Conservation (phyloP, 2,329 filamentous ascomycete genomes). For the Saccharata proteae region DNA sequence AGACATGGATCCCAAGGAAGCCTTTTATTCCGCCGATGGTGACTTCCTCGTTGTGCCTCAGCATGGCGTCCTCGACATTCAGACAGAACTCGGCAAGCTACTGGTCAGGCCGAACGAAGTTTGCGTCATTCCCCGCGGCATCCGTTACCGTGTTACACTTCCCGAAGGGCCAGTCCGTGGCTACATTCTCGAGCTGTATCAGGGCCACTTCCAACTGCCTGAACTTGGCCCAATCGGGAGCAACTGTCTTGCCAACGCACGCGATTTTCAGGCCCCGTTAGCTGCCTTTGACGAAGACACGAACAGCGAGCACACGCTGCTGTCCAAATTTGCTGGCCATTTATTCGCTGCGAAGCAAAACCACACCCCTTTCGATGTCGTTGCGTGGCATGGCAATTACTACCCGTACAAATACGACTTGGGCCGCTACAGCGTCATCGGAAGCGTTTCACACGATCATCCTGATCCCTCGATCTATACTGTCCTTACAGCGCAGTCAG, state of each 20-base stretch:
- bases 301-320: conserved; percentile 43
- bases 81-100: conserved; percentile 54
- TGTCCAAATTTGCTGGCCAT: conserved; percentile 50
- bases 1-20: conserved; percentile 61
- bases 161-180: conserved; percentile 50
- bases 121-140: conserved; percentile 52
- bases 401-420: conserved; percentile 48
- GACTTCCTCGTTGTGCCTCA: conserved; percentile 56
- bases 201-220: conserved; percentile 51
- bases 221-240: conserved; percentile 56
- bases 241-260: conserved; percentile 51
- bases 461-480: conserved; percentile 56
- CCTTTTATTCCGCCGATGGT: conserved; percentile 72
- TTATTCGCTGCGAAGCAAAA: conserved; percentile 49
- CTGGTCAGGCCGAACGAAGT: conserved; percentile 58
- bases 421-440: conserved; percentile 46
- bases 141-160: conserved; percentile 49
- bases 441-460: conserved; percentile 49
- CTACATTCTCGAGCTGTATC: conserved; percentile 56
- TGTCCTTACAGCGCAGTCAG: conserved; percentile 51
- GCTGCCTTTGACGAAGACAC: conserved; percentile 46
- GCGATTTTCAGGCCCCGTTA: conserved; percentile 53
- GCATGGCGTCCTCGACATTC: conserved; percentile 52
- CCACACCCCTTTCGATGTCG: conserved; percentile 59
- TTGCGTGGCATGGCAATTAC: conserved; percentile 62